Evolutionary conservation across 2,329 filamentous ascomycete species (phyloP), one percentile per base, ranked within the genome.

Genomic region (Epichloe festucae): DNA sequence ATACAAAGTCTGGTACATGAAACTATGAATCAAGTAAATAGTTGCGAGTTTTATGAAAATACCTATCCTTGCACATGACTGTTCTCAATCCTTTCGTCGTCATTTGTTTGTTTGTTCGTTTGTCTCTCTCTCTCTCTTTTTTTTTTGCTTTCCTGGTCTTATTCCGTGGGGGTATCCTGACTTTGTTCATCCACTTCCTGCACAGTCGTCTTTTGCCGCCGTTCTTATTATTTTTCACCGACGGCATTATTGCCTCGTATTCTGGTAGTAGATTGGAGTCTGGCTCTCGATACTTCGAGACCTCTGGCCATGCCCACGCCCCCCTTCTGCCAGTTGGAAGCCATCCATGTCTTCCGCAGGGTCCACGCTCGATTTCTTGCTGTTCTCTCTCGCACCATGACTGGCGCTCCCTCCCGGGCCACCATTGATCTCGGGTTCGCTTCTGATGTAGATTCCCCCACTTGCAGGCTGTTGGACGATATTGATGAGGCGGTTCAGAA

Each of bases 401-500:
- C 23, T 23, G 7, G 7, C 35, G 40, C 40, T 43, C 5, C 48
- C 48, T 3, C 23, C 6, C 11, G 27, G 39, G 6, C 17, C 48
- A 3, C n/a, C 23, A 19, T 19, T 31, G 15, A 40, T 44, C 6
- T 36, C 51, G 10, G 44, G 36, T 34, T 49, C 53, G 27, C 50
- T 51, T 21, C 11, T 38, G 7, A 52, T 34, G 12, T 43, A 49
- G 12, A 49, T 43, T 10, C 40, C 14, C 14, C 48, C 47, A 8
- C 39, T n/a, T 1, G 7, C n/a, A 2, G 48, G 34, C 31, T 31
- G 34, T 21, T 50, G 53, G 44, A 58, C 49, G 15, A 60, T 63
- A 36, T 66, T 60, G 5, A 69, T 64, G 2, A 70, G 59, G 10
- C 65, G 64, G 52, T 70, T 70, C 31, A 70, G 63, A 7, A 70